Evolutionary conservation across 2,329 filamentous ascomycete species (phyloP), one percentile per base, ranked within the genome.

Genomic region (Alternaria angustiovoidea): DNA sequence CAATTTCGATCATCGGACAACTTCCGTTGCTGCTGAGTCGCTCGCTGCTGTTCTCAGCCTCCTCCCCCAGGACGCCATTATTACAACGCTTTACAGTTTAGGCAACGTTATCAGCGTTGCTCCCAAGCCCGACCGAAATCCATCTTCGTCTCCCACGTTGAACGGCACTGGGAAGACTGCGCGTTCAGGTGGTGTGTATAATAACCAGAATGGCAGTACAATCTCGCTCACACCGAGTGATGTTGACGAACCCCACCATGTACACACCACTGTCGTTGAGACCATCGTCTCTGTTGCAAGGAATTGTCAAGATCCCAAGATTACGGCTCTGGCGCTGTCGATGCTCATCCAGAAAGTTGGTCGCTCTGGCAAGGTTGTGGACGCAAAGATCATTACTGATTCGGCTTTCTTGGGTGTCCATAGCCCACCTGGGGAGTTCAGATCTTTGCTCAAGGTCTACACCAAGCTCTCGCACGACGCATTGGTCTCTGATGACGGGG

Each of bases 301-400:
- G 22, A 89, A 87, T 58, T 93, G 90, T 74, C 87, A 90, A 48
- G 94, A 99, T 71, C 89, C 93, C 61, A 97, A 97, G 80, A 96
- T 99, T 54, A 95, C 91, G 7, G 94, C 94, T 5, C 83, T 99
- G 53, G 94, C 94, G 2, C 91, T 97, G 70, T 96, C 93, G 1
- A 97, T 99, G 89, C 87, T 99, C 24, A 81, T 97, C n/a, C 95
- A 99, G 74, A 98, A 99, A 78, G 87, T 98, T 59, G 89, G 91
- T 62, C 94, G 95, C 78, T 88, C 97, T 56, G 95, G 88, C 72
- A 84, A 87, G 60, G 82, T 86, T 5, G 91, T 97, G 2, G 94
- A 98, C 81, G 89, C 91, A 30, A 90, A 90, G 56, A 95, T 99
- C 61, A 90, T 98, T 55, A 88, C 87, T 16, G 93, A 96, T 61